Conservation (phyloP, 352 stramenopile species). For the Phytophthora pisi region DNA sequence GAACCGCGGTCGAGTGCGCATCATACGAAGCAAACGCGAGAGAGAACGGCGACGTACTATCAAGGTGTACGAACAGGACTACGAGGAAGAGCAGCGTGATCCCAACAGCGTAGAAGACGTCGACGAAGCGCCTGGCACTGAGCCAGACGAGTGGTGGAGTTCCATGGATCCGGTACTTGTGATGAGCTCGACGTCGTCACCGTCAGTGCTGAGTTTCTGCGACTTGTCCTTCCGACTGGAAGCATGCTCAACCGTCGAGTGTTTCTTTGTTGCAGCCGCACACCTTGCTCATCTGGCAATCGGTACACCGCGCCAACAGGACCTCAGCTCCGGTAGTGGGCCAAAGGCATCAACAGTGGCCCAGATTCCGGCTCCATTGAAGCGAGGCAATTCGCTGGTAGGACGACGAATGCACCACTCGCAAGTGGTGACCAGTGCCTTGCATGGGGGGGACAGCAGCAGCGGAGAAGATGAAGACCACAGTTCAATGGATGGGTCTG, state of each 20-base stretch:
- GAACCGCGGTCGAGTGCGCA: constrained; percentile 30
- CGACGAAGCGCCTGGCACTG: constrained; percentile 14
- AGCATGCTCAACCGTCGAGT: constrained; percentile 54
- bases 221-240: constrained; percentile 30
- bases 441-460: constrained; percentile 11
- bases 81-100: constrained; percentile 10
- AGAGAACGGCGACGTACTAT: constrained; percentile 1
- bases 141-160: constrained; percentile 40
- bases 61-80: constrained; percentile 1
- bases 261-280: constrained; percentile 54
- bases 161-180: constrained; percentile 37
- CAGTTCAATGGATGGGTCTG: constrained; percentile 4
- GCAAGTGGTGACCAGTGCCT: constrained; percentile 40
- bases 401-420: constrained; percentile 36
- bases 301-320: constrained; percentile 6
- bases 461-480: constrained; percentile 27
- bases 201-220: constrained; percentile 23
- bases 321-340: background rate
- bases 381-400: constrained; percentile 29
- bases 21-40: constrained; percentile 27
- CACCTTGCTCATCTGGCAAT: constrained; percentile 35
- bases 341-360: background rate
- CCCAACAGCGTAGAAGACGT: constrained; percentile 6
- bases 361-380: constrained; percentile 14
- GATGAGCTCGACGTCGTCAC: constrained; percentile 21